Percentiles rank a stretch among this genome's conserved stretches.
These are phyloP conservation scores for Phialophora macrospora DNA, from an alignment of 2,329 filamentous ascomycete species.

Conservation along the genomic window DNA sequence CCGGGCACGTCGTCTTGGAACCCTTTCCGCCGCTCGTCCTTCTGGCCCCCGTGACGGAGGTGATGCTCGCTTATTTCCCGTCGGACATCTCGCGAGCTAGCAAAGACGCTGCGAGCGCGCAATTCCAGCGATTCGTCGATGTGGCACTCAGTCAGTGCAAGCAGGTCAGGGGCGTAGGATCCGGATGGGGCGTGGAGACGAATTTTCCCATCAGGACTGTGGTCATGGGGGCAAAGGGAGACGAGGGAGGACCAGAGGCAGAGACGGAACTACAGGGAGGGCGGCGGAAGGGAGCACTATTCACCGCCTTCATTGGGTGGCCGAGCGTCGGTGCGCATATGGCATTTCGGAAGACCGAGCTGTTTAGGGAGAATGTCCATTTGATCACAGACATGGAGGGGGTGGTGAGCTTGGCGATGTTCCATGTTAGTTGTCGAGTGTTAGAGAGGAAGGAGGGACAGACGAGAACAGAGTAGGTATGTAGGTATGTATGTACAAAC, in stretches of 20 bases:
- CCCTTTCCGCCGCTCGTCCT: constrained; percentile 3
- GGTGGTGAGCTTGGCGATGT: background rate
- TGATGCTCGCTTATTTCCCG: constrained; percentile 8
- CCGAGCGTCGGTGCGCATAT: constrained; percentile 3
- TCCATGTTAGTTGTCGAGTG: constrained; percentile 5
- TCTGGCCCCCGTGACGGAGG: constrained; percentile 1
- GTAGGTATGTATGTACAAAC: background rate
- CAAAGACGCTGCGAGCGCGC: background rate
- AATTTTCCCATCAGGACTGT: background rate
- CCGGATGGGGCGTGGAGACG: constrained; percentile 1
- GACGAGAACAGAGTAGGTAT: background rate
- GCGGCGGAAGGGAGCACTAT: background rate
- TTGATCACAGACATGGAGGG: constrained; percentile 2
- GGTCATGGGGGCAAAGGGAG: background rate
- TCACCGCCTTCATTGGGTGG: constrained; percentile 2
- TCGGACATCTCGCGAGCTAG: background rate
- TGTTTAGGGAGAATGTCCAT: constrained; percentile 5
- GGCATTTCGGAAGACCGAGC: background rate
- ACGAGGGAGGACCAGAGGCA: background rate
- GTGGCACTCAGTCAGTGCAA: background rate
- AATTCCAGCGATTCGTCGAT: background rate
- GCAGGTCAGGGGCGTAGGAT: background rate
- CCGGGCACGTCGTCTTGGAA: background rate
- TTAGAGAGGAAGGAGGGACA: background rate
- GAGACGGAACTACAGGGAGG: background rate